Base-by-base conservation (phyloP, 78 protist genomes). In the Monosiga brevicollis region DNA sequence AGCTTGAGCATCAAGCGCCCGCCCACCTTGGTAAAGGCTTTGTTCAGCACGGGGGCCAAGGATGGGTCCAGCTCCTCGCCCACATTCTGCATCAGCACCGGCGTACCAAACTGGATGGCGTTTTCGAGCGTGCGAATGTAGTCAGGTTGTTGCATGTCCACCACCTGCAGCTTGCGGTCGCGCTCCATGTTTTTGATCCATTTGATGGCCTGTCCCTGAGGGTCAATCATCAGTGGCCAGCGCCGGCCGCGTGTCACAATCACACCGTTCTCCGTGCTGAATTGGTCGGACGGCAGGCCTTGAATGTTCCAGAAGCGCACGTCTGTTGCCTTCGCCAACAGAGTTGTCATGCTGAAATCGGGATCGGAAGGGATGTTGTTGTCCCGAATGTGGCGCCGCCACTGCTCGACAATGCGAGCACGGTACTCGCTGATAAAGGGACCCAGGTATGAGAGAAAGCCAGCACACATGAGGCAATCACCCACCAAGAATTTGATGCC, bases 151-250 rank as follows among this genome's bases (percentile, higher is more conserved):
- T 80, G 80, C 29, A 85, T 78, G 73, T 82, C 83, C 43, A 86
- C 32, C 70, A 89, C 76, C 81, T 42, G 78, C 74, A 90, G 88
- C 41, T 78, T 78, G 42, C 70, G 55, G 42, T 78, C 86, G 71
- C 78, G 41, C 89, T 91, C 90, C 86, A 88, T 54, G 80, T 73
- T 73, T 71, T 84, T 76, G 75, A 95, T 84, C 96, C 96, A 95
- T 83, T 86, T 78, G 85, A 87, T 91, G 42, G 95, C 96, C 84
- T 95, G 97, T 72, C 82, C 87, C 85, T 93, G 96, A 15, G 97
- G 97, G 62, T 95, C 97, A 42, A 95, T 88, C 89, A 93, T 87
- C 73, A 95, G 92, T 62, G 97, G 96, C 94, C 95, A 93, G 23
- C 96, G 91, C 38, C 83, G 39, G 29, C 92, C 87, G 34, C 91